Percentiles rank a stretch among this genome's conserved stretches.
Conservation (phyloP, 768 basidiomycete genomes). For the Boletus pseudopeckii region DNA sequence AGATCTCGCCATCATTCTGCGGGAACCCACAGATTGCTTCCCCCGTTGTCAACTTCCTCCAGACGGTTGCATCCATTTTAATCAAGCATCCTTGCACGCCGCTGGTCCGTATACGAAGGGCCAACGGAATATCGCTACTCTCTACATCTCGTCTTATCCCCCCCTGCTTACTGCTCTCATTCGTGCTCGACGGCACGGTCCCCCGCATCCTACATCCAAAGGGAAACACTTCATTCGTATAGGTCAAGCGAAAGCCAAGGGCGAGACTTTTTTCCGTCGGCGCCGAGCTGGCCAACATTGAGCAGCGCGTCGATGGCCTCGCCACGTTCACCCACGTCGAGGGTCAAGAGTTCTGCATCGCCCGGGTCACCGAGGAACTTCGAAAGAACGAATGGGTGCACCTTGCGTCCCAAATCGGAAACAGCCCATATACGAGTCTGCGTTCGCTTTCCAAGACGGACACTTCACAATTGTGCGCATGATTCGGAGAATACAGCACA, state of each 20-base stretch:
- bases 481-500: too few relatives aligned
- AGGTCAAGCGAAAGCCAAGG: neutral
- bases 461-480: too few relatives aligned
- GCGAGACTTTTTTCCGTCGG: neutral
- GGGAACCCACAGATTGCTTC: constrained; percentile 9
- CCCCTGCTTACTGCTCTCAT: constrained; percentile 6
- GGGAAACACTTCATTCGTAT: constrained; percentile 1
- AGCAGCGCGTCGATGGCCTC: neutral
- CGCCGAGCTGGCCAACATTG: neutral
- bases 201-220: neutral
- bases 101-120: too few relatives aligned
- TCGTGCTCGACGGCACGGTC: neutral
- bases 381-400: constrained; percentile 14
- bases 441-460: too few relatives aligned
- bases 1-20: neutral
- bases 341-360: neutral
- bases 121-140: too few relatives aligned
- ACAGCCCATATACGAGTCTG: too few relatives aligned
- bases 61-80: neutral
- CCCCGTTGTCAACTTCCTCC: constrained; percentile 2
- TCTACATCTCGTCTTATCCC: constrained; percentile 13
- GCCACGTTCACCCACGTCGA: neutral
- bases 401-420: constrained; percentile 3
- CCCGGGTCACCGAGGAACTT: neutral
- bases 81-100: too few relatives aligned